These are phyloP conservation scores for Lachnellula subtilissima DNA, from an alignment of 2,329 filamentous ascomycete species.

Conservation along the genomic window DNA sequence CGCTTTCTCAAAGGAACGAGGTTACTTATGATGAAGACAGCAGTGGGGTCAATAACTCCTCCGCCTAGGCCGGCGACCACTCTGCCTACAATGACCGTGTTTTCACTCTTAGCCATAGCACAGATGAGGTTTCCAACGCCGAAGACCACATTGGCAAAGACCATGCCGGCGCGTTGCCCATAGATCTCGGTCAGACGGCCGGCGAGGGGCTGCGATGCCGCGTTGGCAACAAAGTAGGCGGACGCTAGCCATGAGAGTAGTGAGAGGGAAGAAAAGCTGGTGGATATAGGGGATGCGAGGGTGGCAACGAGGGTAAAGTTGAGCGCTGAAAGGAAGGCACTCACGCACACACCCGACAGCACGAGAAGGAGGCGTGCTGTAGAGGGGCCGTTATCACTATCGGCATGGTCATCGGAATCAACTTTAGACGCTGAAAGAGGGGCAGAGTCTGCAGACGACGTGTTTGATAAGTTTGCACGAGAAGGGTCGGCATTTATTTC, in stretches of 20 bases:
- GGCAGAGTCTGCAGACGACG: no score
- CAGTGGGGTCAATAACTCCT: slow-evolving; percentile 63
- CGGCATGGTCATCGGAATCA: background rate
- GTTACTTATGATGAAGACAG: slow-evolving; percentile 66
- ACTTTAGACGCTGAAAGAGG: background rate
- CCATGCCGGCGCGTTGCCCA: slow-evolving; percentile 58
- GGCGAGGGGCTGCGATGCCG: slow-evolving; percentile 67
- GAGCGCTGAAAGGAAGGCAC: slow-evolving; percentile 19
- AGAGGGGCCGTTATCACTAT: background rate
- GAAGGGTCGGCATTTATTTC: background rate
- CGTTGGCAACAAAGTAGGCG: slow-evolving; percentile 63
- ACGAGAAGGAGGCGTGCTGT: background rate
- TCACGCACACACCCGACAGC: slow-evolving; percentile 1
- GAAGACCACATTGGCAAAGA: slow-evolving; percentile 59
- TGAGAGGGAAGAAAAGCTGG: slow-evolving; percentile 55
- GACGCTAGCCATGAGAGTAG: slow-evolving; percentile 67
- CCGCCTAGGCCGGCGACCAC: slow-evolving; percentile 53
- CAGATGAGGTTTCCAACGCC: slow-evolving; percentile 58
- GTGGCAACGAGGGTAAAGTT: slow-evolving; percentile 59
- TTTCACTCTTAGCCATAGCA: slow-evolving; percentile 58
- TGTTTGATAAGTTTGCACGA: background rate
- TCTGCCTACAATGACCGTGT: slow-evolving; percentile 58
- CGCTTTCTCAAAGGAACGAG: slow-evolving; percentile 64
- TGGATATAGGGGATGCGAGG: slow-evolving; percentile 53
- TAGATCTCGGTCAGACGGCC: slow-evolving; percentile 67